Conservation (phyloP, 805 yeast genomes). For the Candida methanosorbosa region DNA sequence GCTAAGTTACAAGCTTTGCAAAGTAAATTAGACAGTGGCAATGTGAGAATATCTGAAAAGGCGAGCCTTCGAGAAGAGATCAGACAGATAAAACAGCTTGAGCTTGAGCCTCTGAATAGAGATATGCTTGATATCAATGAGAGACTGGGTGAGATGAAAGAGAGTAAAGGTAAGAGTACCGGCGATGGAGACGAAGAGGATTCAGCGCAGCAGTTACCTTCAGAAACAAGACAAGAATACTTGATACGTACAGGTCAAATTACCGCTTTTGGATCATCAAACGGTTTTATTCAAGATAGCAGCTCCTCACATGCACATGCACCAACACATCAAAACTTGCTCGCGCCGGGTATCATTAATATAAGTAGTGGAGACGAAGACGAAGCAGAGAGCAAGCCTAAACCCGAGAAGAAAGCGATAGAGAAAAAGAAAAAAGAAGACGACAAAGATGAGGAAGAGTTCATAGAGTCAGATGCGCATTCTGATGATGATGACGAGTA, state of each 20-base stretch:
- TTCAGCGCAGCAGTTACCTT: slow-evolving; percentile 37
- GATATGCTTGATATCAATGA: slow-evolving; percentile 57
- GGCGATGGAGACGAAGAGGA: slow-evolving; percentile 7
- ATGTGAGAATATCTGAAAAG: slow-evolving; percentile 58
- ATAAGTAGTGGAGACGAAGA: slow-evolving; percentile 10
- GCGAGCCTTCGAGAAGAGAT: slow-evolving; percentile 48
- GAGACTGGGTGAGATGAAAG: slow-evolving; percentile 24
- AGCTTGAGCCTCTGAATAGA: slow-evolving; percentile 40
- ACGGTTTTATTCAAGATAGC: slow-evolving; percentile 43
- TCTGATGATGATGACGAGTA: slow-evolving; percentile 6
- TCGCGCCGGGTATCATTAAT: slow-evolving; percentile 40
- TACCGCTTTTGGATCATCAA: slow-evolving; percentile 81
- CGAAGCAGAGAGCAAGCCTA: slow-evolving; percentile 12
- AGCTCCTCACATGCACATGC: slow-evolving; percentile 14
- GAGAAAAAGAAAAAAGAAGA: slow-evolving; percentile 15
- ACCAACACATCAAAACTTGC: slow-evolving; percentile 32
- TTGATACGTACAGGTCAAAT: slow-evolving; percentile 84
- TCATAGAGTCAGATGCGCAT: slow-evolving; percentile 3
- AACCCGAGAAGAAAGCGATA: slow-evolving; percentile 8
- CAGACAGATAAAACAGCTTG: slow-evolving; percentile 35
- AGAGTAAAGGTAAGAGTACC: slow-evolving; percentile 6
- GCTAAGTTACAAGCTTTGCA: slow-evolving; percentile 39
- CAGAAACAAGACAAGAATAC: slow-evolving; percentile 74
- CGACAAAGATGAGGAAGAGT: slow-evolving; percentile 3
- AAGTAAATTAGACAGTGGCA: slow-evolving; percentile 38